Evolutionary conservation across 768 basidiomycete species (phyloP).

Genomic region (Cystobasidium onofrii): DNA sequence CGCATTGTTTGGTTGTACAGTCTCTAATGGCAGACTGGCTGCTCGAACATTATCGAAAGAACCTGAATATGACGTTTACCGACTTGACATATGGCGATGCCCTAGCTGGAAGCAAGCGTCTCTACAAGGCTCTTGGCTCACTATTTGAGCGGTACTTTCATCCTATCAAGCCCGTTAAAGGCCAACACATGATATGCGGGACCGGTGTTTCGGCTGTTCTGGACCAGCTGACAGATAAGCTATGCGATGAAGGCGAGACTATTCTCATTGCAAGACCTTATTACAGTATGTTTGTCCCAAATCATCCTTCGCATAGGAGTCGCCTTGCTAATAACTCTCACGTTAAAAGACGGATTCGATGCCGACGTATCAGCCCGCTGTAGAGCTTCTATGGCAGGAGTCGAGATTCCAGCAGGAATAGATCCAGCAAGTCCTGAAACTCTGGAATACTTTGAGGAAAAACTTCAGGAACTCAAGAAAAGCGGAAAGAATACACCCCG

Average conservation of each 20-base stretch:
- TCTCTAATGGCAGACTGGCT: conserved; percentile 30
- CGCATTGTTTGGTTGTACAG: neutral
- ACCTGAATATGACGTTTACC: neutral
- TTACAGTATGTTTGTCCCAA: conserved; percentile 1
- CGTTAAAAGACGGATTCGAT: conserved; percentile 33
- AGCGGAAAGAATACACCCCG: conserved; percentile 13
- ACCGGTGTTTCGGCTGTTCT: neutral
- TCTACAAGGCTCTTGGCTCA: conserved; percentile 33
- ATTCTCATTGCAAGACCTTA: conserved; percentile 35
- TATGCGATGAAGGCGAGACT: conserved; percentile 37
- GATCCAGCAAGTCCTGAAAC: conserved; percentile 25
- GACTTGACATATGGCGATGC: conserved; percentile 37
- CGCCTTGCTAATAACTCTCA: no score
- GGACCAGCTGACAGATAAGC: conserved; percentile 32
- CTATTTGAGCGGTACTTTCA: conserved; percentile 37
- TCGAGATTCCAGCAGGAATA: conserved; percentile 27
- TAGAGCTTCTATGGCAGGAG: conserved; percentile 34
- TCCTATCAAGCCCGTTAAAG: conserved; percentile 31
- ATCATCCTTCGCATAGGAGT: no score
- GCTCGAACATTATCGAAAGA: conserved; percentile 11
- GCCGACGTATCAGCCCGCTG: conserved; percentile 31
- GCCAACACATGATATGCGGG: conserved; percentile 37
- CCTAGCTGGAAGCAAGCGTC: conserved; percentile 34
- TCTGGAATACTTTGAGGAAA: conserved; percentile 33
- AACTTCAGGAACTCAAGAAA: conserved; percentile 4